Evolutionary conservation across 345 rosid species (phyloP), one percentile per base, ranked within the genome.

Genomic region (Geranium brycei): DNA sequence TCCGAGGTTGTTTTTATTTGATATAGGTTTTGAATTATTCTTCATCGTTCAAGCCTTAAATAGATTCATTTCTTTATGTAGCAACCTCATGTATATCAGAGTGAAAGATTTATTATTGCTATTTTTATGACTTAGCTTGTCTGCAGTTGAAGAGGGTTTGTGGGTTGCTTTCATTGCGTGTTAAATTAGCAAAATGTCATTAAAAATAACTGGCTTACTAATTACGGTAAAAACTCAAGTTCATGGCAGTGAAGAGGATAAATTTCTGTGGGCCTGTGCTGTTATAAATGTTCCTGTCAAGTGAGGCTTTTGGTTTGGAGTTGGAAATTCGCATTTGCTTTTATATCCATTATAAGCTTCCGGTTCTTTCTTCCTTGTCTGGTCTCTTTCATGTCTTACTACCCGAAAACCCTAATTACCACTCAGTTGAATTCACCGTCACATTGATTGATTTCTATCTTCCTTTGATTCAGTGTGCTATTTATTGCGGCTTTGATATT

Each of bases 211-310:
- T 31, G 58, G 57, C 59, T 72, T 71, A 17, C 57, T 57, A 51
- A 38, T 7, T 55, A 64, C 79, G 66, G 79, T 77, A 69, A 76
- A 77, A 56, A 64, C 66, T 55, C 17, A 58, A 40, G 56, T 68
- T 51, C 40, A 56, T 47, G 15, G 14, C 14, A 47, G 53, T 47
- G 53, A 47, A 69, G 31, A 28, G 68, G 73, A 51, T 73, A 62
- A 76, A 30, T 62, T 68, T 76, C 60, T 68, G 87, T 79, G 79
- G 78, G 79, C 73, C 77, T 79, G 65, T 73, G 74, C 78, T 68
- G 88, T 82, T 64, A 86, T 78, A 88, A 77, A 77, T 80, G 84
- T 77, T 69, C 62, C 70, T 69, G 35, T 78, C 84, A 78, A 77
- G 78, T 61, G 58, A 64, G 71, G 68, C 57, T 69, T 59, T 62